phyloP scores from a whole-genome alignment of 225 moss, liverwort and hornwort genomes.

The Physcomitrellopsis africana region DNA sequence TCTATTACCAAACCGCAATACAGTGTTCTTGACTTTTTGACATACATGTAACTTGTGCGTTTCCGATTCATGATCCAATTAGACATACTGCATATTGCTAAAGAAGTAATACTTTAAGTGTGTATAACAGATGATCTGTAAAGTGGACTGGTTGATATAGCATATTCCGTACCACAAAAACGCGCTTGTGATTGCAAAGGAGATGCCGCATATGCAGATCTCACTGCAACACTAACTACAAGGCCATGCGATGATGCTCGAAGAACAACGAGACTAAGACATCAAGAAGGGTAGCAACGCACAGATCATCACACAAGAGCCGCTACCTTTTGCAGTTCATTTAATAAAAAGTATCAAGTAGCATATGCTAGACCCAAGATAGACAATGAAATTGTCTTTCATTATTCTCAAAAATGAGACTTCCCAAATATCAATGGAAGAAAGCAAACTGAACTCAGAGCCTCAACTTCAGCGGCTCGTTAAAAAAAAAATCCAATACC shows the following conservation, averaged over 20 bases:
- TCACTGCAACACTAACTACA: too few species aligned
- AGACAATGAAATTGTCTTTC: conserved; percentile 27
- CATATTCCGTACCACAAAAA: too few species aligned
- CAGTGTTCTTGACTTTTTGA: conserved; percentile 1
- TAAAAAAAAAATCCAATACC: conserved; percentile 36
- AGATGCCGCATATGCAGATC: background rate
- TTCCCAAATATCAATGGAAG: conserved; percentile 31
- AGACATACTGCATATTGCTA: background rate
- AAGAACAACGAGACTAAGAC: background rate
- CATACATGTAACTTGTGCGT: background rate
- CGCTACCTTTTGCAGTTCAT: background rate
- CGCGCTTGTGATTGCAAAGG: too few species aligned
- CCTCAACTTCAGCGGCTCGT: conserved; percentile 41
- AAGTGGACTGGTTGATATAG: too few species aligned
- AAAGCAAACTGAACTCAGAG: conserved; percentile 51
- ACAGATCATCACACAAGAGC: background rate
- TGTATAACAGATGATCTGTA: too few species aligned
- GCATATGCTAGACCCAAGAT: background rate
- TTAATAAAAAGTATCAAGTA: background rate
- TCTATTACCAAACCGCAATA: background rate
- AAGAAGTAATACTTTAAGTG: background rate
- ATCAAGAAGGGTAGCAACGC: background rate
- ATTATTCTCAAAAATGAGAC: conserved; percentile 41
- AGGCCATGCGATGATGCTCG: background rate
- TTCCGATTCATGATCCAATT: background rate